These are phyloP conservation scores for Paramecium biaurelia DNA, from an alignment of 73 alveolate genomes.

Conservation along the genomic window DNA sequence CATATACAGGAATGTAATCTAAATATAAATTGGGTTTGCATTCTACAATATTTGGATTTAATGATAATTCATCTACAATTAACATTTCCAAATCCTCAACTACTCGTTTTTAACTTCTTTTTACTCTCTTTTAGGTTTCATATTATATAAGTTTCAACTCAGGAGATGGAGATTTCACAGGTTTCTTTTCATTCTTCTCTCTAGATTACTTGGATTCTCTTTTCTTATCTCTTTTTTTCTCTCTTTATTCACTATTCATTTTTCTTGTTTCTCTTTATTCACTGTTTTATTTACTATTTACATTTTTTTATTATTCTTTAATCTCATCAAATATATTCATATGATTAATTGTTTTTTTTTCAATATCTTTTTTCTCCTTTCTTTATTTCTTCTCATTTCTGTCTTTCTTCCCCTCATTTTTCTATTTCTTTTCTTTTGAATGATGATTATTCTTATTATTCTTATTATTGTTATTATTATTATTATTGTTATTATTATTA, in stretches of 20 bases:
- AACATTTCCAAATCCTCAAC: neutral
- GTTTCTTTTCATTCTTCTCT: neutral
- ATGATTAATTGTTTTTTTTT: neutral
- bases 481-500: too few relatives aligned
- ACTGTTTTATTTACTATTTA: neutral
- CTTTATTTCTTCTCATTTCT: neutral
- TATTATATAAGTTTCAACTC: neutral
- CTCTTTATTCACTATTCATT: neutral
- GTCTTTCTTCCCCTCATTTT: neutral
- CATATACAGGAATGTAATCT: slow-evolving; percentile 24
- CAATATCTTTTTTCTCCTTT: neutral
- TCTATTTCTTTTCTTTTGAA: neutral
- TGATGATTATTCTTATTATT: neutral
- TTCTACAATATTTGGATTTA: slow-evolving; percentile 19
- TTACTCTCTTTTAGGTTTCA: neutral
- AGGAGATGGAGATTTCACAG: neutral
- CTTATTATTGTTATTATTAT: too few relatives aligned
- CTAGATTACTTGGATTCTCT: neutral
- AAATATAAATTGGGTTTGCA: slow-evolving; percentile 33
- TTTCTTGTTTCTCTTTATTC: neutral
- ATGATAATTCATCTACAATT: neutral
- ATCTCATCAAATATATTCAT: neutral
- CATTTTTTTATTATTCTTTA: neutral
- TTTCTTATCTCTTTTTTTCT: neutral
- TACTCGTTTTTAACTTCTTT: neutral